Percentiles rank a stretch among this genome's conserved stretches.
These are phyloP conservation scores for Dothistroma pini DNA, from an alignment of 2,329 filamentous ascomycete species.

Conservation along the genomic window DNA sequence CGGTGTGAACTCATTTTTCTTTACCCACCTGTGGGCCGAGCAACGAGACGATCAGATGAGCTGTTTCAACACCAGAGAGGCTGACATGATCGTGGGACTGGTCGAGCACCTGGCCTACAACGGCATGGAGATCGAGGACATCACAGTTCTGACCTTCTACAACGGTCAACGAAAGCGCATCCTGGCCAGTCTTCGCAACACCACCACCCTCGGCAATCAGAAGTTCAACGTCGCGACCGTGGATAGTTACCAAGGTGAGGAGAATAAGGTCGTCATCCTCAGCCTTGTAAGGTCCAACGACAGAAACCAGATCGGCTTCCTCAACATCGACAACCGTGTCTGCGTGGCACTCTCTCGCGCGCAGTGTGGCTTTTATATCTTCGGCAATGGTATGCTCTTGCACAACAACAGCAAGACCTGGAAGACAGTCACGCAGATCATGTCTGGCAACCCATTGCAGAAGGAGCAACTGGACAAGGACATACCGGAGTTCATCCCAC, in stretches of 20 bases:
- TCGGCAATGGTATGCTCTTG: constrained; percentile 65
- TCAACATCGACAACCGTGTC: constrained; percentile 61
- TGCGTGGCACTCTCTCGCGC: constrained; percentile 67
- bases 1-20: constrained; percentile 57
- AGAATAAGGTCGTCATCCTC: constrained; percentile 78
- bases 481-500: constrained; percentile 16
- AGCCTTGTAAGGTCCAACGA: constrained; percentile 73
- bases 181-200: constrained; percentile 43
- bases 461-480: constrained; percentile 16
- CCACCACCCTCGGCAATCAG: constrained; percentile 8
- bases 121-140: constrained; percentile 55
- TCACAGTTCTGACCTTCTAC: constrained; percentile 85
- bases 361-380: constrained; percentile 75
- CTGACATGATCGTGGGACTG: constrained; percentile 70
- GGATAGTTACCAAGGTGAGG: constrained; percentile 86
- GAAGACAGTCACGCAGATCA: constrained; percentile 30
- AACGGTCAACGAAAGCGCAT: constrained; percentile 73
- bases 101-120: constrained; percentile 69
- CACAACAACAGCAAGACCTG: constrained; percentile 26
- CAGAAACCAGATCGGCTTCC: constrained; percentile 63
- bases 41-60: constrained; percentile 60
- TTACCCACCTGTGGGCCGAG: constrained; percentile 64
- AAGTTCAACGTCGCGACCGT: constrained; percentile 67
- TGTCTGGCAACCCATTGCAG: constrained; percentile 20
- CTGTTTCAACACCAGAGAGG: constrained; percentile 67